Conservation (phyloP, 352 stramenopile species). For the Phytophthora sansomeana region DNA sequence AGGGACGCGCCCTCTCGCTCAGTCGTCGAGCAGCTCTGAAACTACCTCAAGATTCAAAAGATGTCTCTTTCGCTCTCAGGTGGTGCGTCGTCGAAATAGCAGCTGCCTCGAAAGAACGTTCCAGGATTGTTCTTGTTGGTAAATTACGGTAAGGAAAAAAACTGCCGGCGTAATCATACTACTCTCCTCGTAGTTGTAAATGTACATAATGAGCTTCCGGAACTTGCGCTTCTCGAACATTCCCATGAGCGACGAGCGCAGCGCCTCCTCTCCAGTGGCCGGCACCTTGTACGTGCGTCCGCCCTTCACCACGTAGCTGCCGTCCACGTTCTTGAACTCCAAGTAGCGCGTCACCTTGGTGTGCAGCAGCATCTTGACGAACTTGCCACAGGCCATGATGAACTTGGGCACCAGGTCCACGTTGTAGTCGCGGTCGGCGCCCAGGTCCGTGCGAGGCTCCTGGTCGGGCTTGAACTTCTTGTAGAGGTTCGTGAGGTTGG, state of each 20-base stretch:
- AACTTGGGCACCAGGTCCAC: slow-evolving; percentile 99
- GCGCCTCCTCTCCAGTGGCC: slow-evolving; percentile 96
- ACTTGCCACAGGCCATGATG: slow-evolving; percentile 99
- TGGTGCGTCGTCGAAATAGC: no score
- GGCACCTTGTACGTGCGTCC: slow-evolving; percentile 98
- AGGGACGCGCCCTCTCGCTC: no score
- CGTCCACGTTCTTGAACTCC: slow-evolving; percentile 99
- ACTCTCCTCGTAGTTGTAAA: slow-evolving; percentile 97
- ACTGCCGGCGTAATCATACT: no score
- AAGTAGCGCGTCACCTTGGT: slow-evolving; percentile 99
- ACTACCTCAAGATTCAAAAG: no score
- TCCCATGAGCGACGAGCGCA: slow-evolving; percentile 97
- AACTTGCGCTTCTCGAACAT: slow-evolving; percentile 99
- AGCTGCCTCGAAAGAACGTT: no score
- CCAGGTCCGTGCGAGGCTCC: slow-evolving; percentile 80
- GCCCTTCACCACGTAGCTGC: slow-evolving; percentile 98
- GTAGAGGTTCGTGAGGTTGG: slow-evolving; percentile 99
- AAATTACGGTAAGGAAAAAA: no score
- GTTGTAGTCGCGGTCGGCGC: slow-evolving; percentile 99
- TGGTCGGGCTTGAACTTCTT: slow-evolving; percentile 92
- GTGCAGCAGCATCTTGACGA: slow-evolving; percentile 98
- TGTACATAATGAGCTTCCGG: slow-evolving; percentile 98
- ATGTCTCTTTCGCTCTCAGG: no score
- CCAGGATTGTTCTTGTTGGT: no score
- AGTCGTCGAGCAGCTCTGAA: no score